Conservation (phyloP, 805 yeast species). For the Saccharomyces paradoxus region DNA sequence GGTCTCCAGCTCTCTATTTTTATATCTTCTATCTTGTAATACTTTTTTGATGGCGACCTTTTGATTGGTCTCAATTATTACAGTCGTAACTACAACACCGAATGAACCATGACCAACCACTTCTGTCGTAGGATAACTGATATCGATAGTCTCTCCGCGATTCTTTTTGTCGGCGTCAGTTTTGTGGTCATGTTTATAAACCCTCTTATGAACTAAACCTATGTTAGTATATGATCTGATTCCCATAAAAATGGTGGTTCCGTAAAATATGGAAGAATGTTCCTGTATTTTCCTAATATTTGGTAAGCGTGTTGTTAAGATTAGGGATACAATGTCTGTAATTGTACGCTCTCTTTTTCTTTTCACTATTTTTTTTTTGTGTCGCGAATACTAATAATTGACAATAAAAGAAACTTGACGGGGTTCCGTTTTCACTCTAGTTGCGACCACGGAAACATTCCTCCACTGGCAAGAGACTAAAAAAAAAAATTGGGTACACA, state of each 20-base stretch:
- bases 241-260: conserved; percentile 8
- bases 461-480: neutral
- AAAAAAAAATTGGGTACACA: neutral
- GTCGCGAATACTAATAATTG: neutral
- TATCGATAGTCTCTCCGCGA: conserved; percentile 25
- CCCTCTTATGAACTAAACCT: conserved; percentile 26
- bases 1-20: conserved; percentile 85
- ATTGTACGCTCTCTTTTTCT: neutral
- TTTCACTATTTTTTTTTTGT: neutral
- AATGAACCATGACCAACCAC: conserved; percentile 95
- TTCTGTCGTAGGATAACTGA: conserved; percentile 54
- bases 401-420: neutral
- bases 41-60: conserved; percentile 89
- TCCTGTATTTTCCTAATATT: neutral
- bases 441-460: neutral
- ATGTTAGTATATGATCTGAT: conserved; percentile 18
- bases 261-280: neutral
- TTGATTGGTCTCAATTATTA: conserved; percentile 58
- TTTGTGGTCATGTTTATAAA: conserved; percentile 6
- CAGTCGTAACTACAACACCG: conserved; percentile 87
- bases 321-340: neutral
- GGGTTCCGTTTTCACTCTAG: neutral
- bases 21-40: conserved; percentile 83
- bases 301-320: neutral
- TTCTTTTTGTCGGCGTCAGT: neutral